These are phyloP conservation scores for Myxozyma lipomycoides DNA, from an alignment of 805 yeast species.

Conservation along the genomic window DNA sequence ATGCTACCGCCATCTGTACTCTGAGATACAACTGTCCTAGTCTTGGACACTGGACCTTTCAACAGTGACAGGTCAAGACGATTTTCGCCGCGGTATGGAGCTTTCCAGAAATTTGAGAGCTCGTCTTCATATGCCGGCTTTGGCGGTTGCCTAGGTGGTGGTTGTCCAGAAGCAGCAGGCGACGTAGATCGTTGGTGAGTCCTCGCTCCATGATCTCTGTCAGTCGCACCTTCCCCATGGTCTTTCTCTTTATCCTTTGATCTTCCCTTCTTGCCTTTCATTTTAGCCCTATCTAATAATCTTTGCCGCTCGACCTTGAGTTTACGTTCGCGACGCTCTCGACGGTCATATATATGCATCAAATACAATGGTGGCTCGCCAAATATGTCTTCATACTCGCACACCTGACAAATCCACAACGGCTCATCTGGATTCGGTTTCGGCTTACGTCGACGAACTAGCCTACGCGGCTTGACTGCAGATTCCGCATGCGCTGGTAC, in stretches of 20 bases:
- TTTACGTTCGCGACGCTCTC: conserved; percentile 24
- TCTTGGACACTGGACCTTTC: no score
- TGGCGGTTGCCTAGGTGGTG: no score
- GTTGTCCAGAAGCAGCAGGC: no score
- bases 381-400: conserved; percentile 29
- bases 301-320: conserved; percentile 22
- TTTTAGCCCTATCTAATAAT: conserved; percentile 27
- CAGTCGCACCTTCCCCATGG: no score
- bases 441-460: conserved; percentile 15
- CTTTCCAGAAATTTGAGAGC: no score
- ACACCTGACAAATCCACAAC: conserved; percentile 31
- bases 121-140: no score
- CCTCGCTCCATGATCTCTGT: no score
- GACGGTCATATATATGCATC: conserved; percentile 20
- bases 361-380: conserved; percentile 28
- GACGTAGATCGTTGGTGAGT: no score
- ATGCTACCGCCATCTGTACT: no score
- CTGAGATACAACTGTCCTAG: no score
- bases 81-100: no score
- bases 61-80: no score
- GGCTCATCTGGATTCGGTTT: conserved; percentile 23
- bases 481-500: neutral
- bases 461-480: conserved; percentile 1
- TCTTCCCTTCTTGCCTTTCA: conserved; percentile 20
- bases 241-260: neutral